Evolutionary conservation across 768 basidiomycete genomes (phyloP), one percentile per base, ranked within the genome.

Genomic region (Russula earlei): DNA sequence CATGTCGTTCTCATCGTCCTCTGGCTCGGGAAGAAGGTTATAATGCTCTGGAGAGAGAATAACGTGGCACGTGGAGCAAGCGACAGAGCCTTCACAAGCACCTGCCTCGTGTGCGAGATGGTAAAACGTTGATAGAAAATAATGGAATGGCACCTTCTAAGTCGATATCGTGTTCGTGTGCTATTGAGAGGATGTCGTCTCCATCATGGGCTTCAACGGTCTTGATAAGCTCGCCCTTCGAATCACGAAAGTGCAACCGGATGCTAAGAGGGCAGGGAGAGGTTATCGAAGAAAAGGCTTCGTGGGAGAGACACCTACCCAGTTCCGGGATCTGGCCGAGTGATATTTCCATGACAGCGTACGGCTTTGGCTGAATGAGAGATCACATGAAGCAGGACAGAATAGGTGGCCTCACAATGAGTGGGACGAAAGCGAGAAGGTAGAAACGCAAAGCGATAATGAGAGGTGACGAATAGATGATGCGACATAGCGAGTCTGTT

Each of bases 1-100:
- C 91, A 94, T 93, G 64, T 92, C 94, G 65, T 97, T 99, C 72
- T 99, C 95, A 67, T 99, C 95, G 62, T 98, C 95, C 53, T 88
- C 88, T 4, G 95, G 94, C 66, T 98, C 95, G 1, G 90, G 86
- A 3, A 98, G 77, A 45, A 79, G 68, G 68, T 97, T 90, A 67
- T 93, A 97, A 58, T 84, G 76, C 65, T 92, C 84, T 20, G 79
- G 78, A 24, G 83, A 75, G 52, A 94, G 76, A 55, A 99, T 91
- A 54, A 98, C 81, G 68, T 99, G 95, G 68, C 95, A 99, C 20
- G 95, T 99, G 14, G 95, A 97, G 67, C 95, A 99, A 15, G 95
- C 95, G 46, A 96, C 81, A 1, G 92, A 95, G 38, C 91, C 88
- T 74, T 98, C 95, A 69, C 96, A 99, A 25, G 95, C 95, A 55